Conservation (phyloP, 2,329 filamentous ascomycete genomes). For the Sporothrix sp. region DNA sequence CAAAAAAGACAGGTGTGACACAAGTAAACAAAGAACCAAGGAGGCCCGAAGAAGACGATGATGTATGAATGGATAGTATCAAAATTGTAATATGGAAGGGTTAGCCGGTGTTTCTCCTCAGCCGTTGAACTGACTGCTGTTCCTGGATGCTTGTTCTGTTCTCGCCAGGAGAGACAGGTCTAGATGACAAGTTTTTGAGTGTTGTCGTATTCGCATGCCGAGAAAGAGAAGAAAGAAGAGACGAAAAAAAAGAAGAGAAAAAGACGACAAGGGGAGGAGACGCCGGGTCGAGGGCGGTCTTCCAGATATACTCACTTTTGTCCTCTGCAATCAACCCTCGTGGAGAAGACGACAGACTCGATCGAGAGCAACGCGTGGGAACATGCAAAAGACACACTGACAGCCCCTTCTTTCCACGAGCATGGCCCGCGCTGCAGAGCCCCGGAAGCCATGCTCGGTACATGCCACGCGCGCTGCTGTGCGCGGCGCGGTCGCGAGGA, state of each 20-base stretch:
- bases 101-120: constrained; percentile 1
- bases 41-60: background rate
- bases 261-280: background rate
- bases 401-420: constrained; percentile 1
- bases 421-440: too few species aligned
- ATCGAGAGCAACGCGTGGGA: constrained; percentile 2
- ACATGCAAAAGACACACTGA: constrained; percentile 1
- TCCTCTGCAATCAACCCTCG: constrained; percentile 5
- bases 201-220: background rate
- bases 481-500: constrained; percentile 12
- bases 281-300: constrained; percentile 5
- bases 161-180: constrained; percentile 14
- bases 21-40: background rate
- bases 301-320: constrained; percentile 16
- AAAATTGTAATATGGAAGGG: background rate
- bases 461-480: constrained; percentile 7
- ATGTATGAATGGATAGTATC: background rate
- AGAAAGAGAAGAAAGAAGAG: background rate
- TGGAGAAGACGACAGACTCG: constrained; percentile 1
- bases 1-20: background rate
- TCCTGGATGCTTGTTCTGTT: constrained; percentile 5
- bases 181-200: background rate
- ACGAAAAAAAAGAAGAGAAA: background rate
- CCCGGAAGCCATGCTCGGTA: too few species aligned
- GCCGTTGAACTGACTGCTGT: constrained; percentile 3